Evolutionary conservation across 1,284 basidiomycete genomes (phyloP).

Genomic region (Cutaneotrichosporon mucoides): DNA sequence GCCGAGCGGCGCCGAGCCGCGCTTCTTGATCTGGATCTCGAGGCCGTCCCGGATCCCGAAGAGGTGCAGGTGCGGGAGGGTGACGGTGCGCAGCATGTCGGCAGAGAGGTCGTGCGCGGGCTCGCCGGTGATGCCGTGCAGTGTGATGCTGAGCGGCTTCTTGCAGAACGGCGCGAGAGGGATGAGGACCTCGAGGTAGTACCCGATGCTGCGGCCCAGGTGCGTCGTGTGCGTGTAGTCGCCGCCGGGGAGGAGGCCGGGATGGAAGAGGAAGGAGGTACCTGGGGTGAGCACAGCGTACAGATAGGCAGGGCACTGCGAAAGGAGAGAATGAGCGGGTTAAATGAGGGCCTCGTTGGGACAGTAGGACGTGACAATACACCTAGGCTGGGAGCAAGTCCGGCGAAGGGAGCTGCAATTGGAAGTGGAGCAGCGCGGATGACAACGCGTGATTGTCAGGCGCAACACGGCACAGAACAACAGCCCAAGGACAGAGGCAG

Average conservation of each 20-base stretch:
- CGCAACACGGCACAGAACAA: too few species aligned
- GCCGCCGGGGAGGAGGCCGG: slow-evolving; percentile 87
- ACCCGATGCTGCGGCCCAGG: slow-evolving; percentile 79
- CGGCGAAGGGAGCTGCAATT: too few species aligned
- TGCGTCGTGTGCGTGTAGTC: slow-evolving; percentile 80
- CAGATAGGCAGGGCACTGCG: too few species aligned
- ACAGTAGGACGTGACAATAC: too few species aligned
- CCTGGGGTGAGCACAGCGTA: slow-evolving; percentile 53
- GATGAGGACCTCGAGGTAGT: slow-evolving; percentile 86
- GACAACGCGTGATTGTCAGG: too few species aligned
- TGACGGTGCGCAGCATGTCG: slow-evolving; percentile 87
- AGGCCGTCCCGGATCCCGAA: slow-evolving; percentile 85
- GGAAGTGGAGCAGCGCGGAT: too few species aligned
- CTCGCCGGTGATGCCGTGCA: slow-evolving; percentile 84
- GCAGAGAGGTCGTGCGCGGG: slow-evolving; percentile 80
- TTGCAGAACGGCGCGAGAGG: slow-evolving; percentile 93
- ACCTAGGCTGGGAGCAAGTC: too few species aligned
- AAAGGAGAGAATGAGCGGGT: too few species aligned
- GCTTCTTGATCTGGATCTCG: slow-evolving; percentile 87
- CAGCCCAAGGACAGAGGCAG: too few species aligned
- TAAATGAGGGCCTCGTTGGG: too few species aligned
- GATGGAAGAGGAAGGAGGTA: slow-evolving; percentile 84
- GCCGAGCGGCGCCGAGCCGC: slow-evolving; percentile 84
- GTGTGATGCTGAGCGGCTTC: slow-evolving; percentile 71
- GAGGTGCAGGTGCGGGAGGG: slow-evolving; percentile 81